Conservation (phyloP, 2,329 filamentous ascomycete genomes). For the Diplodia corticola region DNA sequence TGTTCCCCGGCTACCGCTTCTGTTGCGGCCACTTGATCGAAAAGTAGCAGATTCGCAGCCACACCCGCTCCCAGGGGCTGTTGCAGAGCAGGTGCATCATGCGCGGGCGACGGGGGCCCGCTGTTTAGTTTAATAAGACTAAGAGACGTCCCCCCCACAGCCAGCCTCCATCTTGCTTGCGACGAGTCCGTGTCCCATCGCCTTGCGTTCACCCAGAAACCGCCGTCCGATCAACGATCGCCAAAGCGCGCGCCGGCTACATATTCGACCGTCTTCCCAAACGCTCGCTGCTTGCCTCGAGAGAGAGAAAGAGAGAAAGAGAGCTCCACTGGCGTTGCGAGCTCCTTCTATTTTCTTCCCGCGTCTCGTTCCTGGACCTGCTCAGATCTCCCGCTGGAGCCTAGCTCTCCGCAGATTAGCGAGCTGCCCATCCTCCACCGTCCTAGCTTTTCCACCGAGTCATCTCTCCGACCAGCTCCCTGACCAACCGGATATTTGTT, state of each 20-base stretch:
- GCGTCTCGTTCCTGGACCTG: background rate
- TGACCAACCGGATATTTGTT: background rate
- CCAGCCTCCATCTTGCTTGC: background rate
- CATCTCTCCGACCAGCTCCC: background rate
- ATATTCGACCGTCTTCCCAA: background rate
- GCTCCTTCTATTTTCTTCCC: background rate
- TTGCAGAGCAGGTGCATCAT: constrained; percentile 7
- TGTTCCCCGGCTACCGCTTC: background rate
- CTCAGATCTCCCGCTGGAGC: background rate
- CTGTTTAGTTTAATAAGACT: constrained; percentile 20
- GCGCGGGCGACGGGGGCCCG: background rate
- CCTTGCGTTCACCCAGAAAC: background rate
- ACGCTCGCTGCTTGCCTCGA: background rate
- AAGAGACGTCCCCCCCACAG: background rate
- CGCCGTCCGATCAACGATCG: background rate
- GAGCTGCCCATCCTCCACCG: background rate
- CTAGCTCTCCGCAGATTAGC: background rate
- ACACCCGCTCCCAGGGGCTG: constrained; percentile 15
- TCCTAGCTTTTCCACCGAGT: background rate
- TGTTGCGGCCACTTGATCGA: constrained; percentile 18
- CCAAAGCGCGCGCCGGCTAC: background rate
- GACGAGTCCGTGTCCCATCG: background rate
- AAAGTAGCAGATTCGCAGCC: constrained; percentile 21
- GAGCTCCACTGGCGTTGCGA: background rate
- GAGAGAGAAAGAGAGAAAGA: too few species aligned